These are phyloP conservation scores for Triticum turgidum DNA, from an alignment of 176 grass and related monocot genomes.

Conservation along the genomic window DNA sequence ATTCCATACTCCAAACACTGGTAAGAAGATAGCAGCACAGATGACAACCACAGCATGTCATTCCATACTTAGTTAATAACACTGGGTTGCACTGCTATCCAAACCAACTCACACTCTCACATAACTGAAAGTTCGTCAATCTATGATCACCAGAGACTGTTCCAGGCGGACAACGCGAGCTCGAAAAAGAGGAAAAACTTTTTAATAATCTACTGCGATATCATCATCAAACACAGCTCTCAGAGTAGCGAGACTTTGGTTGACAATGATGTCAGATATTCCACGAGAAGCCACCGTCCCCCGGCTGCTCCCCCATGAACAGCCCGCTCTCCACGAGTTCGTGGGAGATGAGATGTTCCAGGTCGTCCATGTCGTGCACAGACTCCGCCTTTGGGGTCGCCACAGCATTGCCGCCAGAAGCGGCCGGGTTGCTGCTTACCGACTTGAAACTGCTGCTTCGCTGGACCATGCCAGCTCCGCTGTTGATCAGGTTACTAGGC, in stretches of 20 bases:
- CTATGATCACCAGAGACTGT: constrained; percentile 25
- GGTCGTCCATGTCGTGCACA: constrained; percentile 63
- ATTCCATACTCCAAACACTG: not conserved
- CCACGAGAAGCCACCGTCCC: constrained; percentile 42
- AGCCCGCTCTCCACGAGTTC: constrained; percentile 58
- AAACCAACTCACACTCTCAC: constrained; percentile 34
- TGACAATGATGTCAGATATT: constrained; percentile 29
- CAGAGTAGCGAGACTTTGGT: not conserved
- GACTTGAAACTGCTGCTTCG: constrained; percentile 86
- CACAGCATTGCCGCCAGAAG: constrained; percentile 26
- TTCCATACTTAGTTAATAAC: not conserved
- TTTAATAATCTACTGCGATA: constrained; percentile 9
- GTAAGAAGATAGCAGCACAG: not conserved
- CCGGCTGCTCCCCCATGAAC: constrained; percentile 51
- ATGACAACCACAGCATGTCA: not conserved
- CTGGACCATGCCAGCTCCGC: constrained; percentile 22
- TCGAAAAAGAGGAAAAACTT: not conserved
- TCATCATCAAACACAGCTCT: constrained; percentile 11
- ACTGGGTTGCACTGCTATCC: constrained; percentile 3
- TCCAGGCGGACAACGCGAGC: not conserved
- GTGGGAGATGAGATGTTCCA: constrained; percentile 36
- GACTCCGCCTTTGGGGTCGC: constrained; percentile 44
- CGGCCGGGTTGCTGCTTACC: constrained; percentile 63
- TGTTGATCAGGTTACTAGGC: constrained; percentile 47
- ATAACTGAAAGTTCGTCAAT: constrained; percentile 29